Percentiles rank a stretch among this genome's conserved stretches.
Evolutionary conservation across 2,329 filamentous ascomycete genomes (phyloP).

Genomic region (Alternaria dauci): DNA sequence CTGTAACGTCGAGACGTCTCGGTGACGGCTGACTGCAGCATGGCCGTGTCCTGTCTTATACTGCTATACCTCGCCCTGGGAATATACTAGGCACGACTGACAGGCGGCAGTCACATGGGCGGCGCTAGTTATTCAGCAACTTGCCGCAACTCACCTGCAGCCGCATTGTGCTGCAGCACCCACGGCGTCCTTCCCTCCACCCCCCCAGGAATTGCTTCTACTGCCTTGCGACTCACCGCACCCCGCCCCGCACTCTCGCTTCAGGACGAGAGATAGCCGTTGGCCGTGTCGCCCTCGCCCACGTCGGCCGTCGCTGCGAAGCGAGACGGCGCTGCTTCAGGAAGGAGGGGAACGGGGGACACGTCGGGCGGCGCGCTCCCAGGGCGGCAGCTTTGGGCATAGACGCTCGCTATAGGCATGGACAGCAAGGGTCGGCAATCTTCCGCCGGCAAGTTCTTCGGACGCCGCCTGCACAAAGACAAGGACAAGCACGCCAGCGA

Average conservation of each 20-base stretch:
- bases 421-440: slow-evolving; percentile 84
- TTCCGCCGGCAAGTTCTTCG: slow-evolving; percentile 85
- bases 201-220: slow-evolving; percentile 10
- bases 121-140: slow-evolving; percentile 29
- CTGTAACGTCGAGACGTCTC: slow-evolving; percentile 3
- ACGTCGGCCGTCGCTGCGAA: neutral
- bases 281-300: neutral
- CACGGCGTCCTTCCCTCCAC: neutral
- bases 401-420: slow-evolving; percentile 42
- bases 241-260: slow-evolving; percentile 26
- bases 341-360: slow-evolving; percentile 15
- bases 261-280: slow-evolving; percentile 10
- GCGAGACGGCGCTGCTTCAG: neutral
- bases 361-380: slow-evolving; percentile 20
- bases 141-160: slow-evolving; percentile 19
- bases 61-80: neutral
- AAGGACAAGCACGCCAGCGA: slow-evolving; percentile 53
- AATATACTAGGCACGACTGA: neutral
- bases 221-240: neutral
- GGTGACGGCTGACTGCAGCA: neutral
- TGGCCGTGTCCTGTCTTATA: neutral
- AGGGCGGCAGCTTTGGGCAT: slow-evolving; percentile 22
- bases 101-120: slow-evolving; percentile 8
- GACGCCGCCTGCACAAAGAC: slow-evolving; percentile 78
- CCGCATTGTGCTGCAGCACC: slow-evolving; percentile 23